phyloP scores from a whole-genome alignment of 1,284 basidiomycete species.

The Coriolopsis trogii region DNA sequence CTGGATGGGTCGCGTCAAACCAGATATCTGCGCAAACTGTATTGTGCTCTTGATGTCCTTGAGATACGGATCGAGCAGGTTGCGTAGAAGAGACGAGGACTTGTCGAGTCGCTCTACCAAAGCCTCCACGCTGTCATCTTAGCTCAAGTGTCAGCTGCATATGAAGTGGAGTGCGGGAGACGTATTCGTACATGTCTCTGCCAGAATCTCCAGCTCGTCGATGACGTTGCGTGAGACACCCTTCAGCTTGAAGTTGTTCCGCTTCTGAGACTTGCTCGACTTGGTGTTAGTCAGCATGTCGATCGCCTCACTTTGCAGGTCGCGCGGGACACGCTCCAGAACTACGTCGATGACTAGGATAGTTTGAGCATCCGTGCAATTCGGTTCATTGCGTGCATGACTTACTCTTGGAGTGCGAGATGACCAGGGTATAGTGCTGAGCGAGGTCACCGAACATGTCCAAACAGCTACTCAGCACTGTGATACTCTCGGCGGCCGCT shows the following conservation, averaged over 20 bases:
- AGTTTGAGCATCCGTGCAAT: neutral
- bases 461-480: constrained; percentile 65
- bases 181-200: constrained; percentile 51
- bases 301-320: constrained; percentile 52
- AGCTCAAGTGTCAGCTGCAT: neutral
- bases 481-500: constrained; percentile 70
- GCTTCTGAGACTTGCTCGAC: constrained; percentile 67
- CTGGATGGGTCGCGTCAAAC: constrained; percentile 61
- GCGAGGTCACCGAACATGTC: constrained; percentile 71
- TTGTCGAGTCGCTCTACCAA: constrained; percentile 62
- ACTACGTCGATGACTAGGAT: constrained; percentile 63
- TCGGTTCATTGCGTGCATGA: constrained; percentile 5
- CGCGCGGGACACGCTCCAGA: constrained; percentile 59
- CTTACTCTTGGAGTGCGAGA: constrained; percentile 76
- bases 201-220: constrained; percentile 72
- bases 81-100: constrained; percentile 53
- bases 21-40: constrained; percentile 63
- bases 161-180: neutral
- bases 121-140: constrained; percentile 65
- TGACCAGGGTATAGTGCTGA: constrained; percentile 67
- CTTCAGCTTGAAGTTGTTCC: constrained; percentile 65
- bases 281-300: constrained; percentile 68
- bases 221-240: constrained; percentile 62
- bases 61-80: constrained; percentile 50
- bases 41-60: constrained; percentile 69